Percentiles rank a stretch among this genome's conserved stretches.
Conservation (phyloP, 768 basidiomycete species). For the Lanmaoa rubissima region DNA sequence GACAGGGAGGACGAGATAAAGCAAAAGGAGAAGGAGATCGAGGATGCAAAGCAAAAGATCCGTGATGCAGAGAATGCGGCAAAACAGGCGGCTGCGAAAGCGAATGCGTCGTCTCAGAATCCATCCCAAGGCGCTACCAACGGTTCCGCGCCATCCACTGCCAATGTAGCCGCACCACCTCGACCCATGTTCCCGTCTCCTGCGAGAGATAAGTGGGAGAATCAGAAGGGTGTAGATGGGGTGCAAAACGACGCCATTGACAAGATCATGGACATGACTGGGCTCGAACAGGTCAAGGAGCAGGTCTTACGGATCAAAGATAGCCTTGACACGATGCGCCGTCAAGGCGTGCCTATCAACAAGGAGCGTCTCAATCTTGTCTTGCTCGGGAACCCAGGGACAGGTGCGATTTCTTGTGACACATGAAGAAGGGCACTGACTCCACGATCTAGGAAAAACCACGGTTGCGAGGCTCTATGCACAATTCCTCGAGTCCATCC, state of each 20-base stretch:
- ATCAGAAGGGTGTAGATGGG: slow-evolving; percentile 56
- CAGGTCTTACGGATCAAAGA: slow-evolving; percentile 58
- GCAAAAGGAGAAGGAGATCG: slow-evolving; percentile 46
- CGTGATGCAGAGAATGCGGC: slow-evolving; percentile 8
- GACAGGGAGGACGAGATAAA: slow-evolving; percentile 40
- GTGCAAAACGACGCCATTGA: slow-evolving; percentile 55
- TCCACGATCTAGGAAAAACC: slow-evolving; percentile 52
- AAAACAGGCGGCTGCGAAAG: slow-evolving; percentile 11
- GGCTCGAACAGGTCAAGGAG: slow-evolving; percentile 62
- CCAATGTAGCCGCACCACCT: slow-evolving; percentile 6
- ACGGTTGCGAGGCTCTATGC: slow-evolving; percentile 68
- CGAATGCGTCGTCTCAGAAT: neutral
- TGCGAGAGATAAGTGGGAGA: slow-evolving; percentile 51
- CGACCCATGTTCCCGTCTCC: slow-evolving; percentile 30
- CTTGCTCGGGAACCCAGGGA: slow-evolving; percentile 71
- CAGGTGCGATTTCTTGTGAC: slow-evolving; percentile 43
- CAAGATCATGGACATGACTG: slow-evolving; percentile 66
- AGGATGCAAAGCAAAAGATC: slow-evolving; percentile 29
- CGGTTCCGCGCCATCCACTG: neutral
- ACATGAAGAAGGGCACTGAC: neutral
- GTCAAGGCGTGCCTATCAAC: slow-evolving; percentile 52
- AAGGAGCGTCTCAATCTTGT: slow-evolving; percentile 60
- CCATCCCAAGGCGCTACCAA: neutral
- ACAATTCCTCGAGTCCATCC: slow-evolving; percentile 56
- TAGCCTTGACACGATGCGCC: slow-evolving; percentile 52